Base-by-base conservation (phyloP, 208 protist species). In the Leptomonas pyrrhocoris region DNA sequence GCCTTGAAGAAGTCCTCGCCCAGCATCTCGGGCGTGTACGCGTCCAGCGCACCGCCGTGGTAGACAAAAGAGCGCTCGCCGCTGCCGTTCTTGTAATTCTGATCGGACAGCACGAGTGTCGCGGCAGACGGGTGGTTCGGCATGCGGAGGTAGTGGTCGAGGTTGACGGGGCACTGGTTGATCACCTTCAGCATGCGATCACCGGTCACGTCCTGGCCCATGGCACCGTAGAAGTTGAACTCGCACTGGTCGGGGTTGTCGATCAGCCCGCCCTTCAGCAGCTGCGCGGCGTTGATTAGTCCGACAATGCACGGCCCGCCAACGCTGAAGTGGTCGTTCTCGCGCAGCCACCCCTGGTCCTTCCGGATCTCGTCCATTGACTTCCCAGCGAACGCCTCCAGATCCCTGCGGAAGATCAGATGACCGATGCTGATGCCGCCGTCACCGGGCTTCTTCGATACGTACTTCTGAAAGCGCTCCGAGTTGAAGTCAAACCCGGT, bases 1-100 rank as follows among this genome's bases (percentile, higher is more conserved):
- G 53, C 74, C 18, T 66, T 58, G 73, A 79, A 83, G 65, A 83
- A 78, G 58, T 63, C 61, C 12, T 83, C 68, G 31, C 67, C 64
- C 12, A 76, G 46, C 56, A 83, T 79, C 53, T 7, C 57, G 0
- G 62, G 40, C 59, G 48, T 66, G 42, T 60, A 58, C 19, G 48
- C 38, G 49, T 60, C 58, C 19, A 66, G 53, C 25, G 67, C 63
- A 16, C 78, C 73, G 68, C 68, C 64, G 51, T 79, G 49, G 46
- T 73, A 63, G 50, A 68, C 73, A 48, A 79, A 77, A 40, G 57
- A 74, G 38, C 78, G 67, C 73, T 83, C 78, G 36, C 78, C 78
- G 53, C 56, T 66, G 49, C 73, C 78, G 49, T 72, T 64, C 31
- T 67, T 65, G 62, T 69, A 76, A 34, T 73, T 76, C 53, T 55